These are phyloP conservation scores for Pholiota molesta DNA, from an alignment of 768 basidiomycete species.

Conservation along the genomic window DNA sequence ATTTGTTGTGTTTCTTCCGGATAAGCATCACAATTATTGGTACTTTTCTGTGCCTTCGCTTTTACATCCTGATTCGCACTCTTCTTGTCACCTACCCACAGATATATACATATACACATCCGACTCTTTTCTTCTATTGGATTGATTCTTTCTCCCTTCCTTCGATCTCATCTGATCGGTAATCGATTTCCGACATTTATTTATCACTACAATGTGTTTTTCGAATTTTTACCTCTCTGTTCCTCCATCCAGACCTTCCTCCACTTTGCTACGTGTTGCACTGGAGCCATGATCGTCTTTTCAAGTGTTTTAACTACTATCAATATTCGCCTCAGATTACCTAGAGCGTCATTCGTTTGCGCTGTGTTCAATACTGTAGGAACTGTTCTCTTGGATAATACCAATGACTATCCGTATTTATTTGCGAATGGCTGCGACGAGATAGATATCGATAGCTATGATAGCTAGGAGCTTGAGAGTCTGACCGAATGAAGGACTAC, in stretches of 20 bases:
- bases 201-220: conserved; percentile 3
- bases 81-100: conserved; percentile 7
- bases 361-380: conserved; percentile 4
- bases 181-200: conserved; percentile 5
- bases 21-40: background rate
- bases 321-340: conserved; percentile 10
- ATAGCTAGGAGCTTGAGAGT: too few relatives aligned
- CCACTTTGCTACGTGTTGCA: background rate
- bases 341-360: conserved; percentile 1
- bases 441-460: background rate
- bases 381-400: conserved; percentile 9
- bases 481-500: too few relatives aligned
- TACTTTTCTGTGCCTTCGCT: background rate
- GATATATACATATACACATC: conserved; percentile 9
- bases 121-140: conserved; percentile 2
- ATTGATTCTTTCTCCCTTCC: background rate
- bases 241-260: background rate
- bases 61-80: conserved; percentile 1
- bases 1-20: conserved; percentile 10
- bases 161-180: background rate
- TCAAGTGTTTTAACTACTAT: conserved; percentile 10
- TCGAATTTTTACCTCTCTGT: background rate
- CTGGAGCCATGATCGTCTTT: conserved; percentile 2
- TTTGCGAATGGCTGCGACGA: background rate
- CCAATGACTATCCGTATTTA: background rate